Conservation (phyloP, 2,329 filamentous ascomycete species). For the Exophiala calicioides region DNA sequence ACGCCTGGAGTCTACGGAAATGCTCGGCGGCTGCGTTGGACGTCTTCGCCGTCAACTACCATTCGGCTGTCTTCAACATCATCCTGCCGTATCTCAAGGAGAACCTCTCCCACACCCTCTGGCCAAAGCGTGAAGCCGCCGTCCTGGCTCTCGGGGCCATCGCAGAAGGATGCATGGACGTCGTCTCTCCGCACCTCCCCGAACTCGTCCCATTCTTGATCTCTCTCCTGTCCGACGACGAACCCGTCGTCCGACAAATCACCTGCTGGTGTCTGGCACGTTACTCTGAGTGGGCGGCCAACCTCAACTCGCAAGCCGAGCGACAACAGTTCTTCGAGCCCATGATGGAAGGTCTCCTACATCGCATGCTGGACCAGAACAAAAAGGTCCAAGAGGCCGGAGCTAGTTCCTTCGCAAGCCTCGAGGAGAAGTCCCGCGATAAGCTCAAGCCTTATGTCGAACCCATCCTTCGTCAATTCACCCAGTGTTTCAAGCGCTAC, state of each 20-base stretch:
- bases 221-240: constrained; percentile 76
- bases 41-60: constrained; percentile 88
- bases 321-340: constrained; percentile 83
- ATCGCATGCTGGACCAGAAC: constrained; percentile 93
- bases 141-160: constrained; percentile 93
- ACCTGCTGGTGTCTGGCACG: constrained; percentile 96
- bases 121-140: constrained; percentile 89
- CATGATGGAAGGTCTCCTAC: constrained; percentile 94
- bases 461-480: constrained; percentile 89
- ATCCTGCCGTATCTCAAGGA: constrained; percentile 90
- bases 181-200: constrained; percentile 85
- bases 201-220: constrained; percentile 90
- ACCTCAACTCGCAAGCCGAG: constrained; percentile 65
- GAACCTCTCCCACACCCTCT: constrained; percentile 84
- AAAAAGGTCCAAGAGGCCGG: constrained; percentile 97
- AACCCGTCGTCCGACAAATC: constrained; percentile 92
- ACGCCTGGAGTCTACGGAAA: constrained; percentile 92
- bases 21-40: constrained; percentile 95
- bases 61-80: constrained; percentile 81
- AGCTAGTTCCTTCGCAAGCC: constrained; percentile 90
- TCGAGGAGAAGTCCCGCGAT: constrained; percentile 88
- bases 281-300: constrained; percentile 89
- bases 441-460: constrained; percentile 81
- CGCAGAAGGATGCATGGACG: constrained; percentile 88
- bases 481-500: constrained; percentile 88